Evolutionary conservation across 2,329 filamentous ascomycete species (phyloP).

Genomic region (Botrytis porri): DNA sequence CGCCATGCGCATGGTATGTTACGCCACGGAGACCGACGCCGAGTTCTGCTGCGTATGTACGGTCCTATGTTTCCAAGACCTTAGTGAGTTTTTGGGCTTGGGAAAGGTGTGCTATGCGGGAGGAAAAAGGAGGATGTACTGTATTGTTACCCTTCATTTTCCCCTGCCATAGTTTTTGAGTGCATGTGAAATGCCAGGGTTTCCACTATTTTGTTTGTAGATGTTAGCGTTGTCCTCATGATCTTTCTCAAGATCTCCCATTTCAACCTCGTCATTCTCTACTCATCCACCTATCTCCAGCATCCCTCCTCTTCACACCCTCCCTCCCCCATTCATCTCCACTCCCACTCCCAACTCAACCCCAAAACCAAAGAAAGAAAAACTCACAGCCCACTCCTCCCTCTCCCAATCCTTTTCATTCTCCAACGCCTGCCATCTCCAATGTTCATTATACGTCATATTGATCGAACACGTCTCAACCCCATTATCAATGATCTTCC

Average conservation of each 20-base stretch:
- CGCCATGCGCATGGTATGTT: conserved; percentile 23
- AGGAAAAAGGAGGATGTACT: background rate
- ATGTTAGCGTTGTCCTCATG: background rate
- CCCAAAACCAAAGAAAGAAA: background rate
- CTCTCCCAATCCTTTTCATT: conserved; percentile 9
- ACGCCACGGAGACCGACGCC: conserved; percentile 25
- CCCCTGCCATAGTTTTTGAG: conserved; percentile 7
- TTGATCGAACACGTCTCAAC: conserved; percentile 24
- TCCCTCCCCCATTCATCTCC: background rate
- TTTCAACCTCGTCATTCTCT: background rate
- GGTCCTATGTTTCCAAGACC: background rate
- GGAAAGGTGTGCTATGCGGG: background rate
- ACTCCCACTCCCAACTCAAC: background rate
- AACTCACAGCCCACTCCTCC: conserved; percentile 9
- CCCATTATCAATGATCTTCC: conserved; percentile 23
- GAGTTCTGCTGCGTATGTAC: conserved; percentile 21
- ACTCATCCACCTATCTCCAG: background rate
- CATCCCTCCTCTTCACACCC: background rate
- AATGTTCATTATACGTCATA: conserved; percentile 22
- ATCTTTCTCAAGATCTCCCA: background rate
- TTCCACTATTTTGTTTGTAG: background rate
- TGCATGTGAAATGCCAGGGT: conserved; percentile 18
- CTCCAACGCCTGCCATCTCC: conserved; percentile 6
- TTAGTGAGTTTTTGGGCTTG: background rate
- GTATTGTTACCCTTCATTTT: conserved; percentile 2